phyloP scores from a whole-genome alignment of 495 filamentous ascomycete genomes.

The Xylaria bambusicola region DNA sequence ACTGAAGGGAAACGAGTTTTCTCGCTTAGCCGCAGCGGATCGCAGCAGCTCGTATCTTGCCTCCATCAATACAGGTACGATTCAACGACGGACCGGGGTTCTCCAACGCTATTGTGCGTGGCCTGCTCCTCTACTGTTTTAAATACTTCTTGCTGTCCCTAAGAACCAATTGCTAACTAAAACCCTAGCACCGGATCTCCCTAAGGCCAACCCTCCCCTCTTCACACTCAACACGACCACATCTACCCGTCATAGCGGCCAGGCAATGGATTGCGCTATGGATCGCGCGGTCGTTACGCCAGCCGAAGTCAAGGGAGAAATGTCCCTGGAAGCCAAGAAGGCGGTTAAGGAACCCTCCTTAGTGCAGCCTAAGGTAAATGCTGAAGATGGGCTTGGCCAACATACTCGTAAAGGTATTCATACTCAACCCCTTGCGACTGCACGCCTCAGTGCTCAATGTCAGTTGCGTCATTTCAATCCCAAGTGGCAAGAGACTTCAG shows the following conservation, averaged over 20 bases:
- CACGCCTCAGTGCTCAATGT: constrained; percentile 24
- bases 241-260: neutral
- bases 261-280: neutral
- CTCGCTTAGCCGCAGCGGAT: neutral
- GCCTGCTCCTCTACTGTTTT: neutral
- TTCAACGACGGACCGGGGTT: neutral
- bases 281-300: neutral
- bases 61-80: neutral
- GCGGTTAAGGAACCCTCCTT: neutral
- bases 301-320: neutral
- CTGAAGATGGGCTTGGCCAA: neutral
- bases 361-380: neutral
- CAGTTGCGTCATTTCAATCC: constrained; percentile 38
- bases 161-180: neutral
- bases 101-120: constrained; percentile 6
- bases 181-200: neutral
- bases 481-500: constrained; percentile 16
- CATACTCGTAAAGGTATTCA: neutral
- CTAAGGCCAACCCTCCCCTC: neutral
- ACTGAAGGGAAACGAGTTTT: neutral
- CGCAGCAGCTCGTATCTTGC: neutral
- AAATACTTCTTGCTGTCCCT: neutral
- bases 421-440: constrained; percentile 6
- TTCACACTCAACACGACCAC: neutral
- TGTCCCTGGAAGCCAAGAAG: constrained; percentile 1